These are phyloP conservation scores for Theileria parva DNA, from an alignment of 169 alveolate genomes.

Conservation along the genomic window DNA sequence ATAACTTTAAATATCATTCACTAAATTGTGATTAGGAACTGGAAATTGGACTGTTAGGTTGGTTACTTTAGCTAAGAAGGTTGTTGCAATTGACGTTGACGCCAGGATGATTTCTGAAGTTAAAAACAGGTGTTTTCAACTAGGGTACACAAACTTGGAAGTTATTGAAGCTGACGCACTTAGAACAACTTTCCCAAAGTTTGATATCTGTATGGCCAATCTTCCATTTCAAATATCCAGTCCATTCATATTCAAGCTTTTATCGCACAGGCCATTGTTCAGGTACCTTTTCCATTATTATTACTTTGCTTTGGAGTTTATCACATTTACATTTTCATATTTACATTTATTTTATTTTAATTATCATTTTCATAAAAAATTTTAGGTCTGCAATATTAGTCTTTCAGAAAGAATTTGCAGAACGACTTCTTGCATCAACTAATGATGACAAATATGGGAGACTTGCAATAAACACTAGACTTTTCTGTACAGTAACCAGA, in stretches of 20 bases:
- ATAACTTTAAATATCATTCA: neutral
- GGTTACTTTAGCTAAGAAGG: conserved; percentile 93
- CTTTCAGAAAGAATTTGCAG: conserved; percentile 99
- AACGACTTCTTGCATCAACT: conserved; percentile 93
- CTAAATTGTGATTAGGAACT: conserved; percentile 72
- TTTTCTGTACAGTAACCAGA: conserved; percentile 85
- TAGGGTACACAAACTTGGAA: conserved; percentile 84
- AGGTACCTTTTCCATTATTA: no score
- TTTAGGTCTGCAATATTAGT: conserved; percentile 96
- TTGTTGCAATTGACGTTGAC: conserved; percentile 98
- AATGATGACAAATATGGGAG: conserved; percentile 96
- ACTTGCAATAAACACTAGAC: conserved; percentile 94
- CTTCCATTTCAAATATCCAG: conserved; percentile 99
- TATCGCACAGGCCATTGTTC: conserved; percentile 95
- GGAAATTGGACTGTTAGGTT: conserved; percentile 96
- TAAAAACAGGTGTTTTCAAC: conserved; percentile 88
- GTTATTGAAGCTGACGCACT: conserved; percentile 93
- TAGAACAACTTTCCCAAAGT: conserved; percentile 90
- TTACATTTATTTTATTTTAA: neutral
- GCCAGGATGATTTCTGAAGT: conserved; percentile 99
- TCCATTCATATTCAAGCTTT: conserved; percentile 95
- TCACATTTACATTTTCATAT: no score
- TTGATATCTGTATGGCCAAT: conserved; percentile 98
- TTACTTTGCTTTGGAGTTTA: no score
- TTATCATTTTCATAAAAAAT: neutral